Conservation (phyloP, 2,329 filamentous ascomycete genomes). For the Hypoxylon rubiginosum region DNA sequence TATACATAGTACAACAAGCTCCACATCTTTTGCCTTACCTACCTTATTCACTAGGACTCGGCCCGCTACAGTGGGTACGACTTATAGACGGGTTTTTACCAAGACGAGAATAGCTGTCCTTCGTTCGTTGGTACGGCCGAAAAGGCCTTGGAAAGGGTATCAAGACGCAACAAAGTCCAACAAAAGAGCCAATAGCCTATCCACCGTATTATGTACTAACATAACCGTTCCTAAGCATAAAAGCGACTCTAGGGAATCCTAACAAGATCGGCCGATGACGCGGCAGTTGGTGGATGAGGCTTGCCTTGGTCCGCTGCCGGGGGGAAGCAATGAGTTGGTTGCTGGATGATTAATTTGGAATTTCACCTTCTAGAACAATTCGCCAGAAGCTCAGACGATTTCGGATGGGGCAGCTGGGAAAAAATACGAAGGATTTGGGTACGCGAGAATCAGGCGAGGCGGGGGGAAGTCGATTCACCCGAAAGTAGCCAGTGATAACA, state of each 20-base stretch:
- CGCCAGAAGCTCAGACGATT: background rate
- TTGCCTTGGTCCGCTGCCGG: constrained; percentile 5
- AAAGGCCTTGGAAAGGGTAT: background rate
- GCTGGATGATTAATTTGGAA: background rate
- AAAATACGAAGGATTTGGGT: constrained; percentile 20
- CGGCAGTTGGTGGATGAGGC: constrained; percentile 5
- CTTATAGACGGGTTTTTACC: background rate
- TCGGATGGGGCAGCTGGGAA: constrained; percentile 24
- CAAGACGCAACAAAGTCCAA: background rate
- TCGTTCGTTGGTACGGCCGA: background rate
- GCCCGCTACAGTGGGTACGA: constrained; percentile 4
- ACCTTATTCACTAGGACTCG: background rate
- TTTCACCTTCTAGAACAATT: constrained; percentile 37
- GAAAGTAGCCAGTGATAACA: constrained; percentile 9
- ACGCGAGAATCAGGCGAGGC: background rate
- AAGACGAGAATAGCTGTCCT: background rate
- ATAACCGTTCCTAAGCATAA: background rate
- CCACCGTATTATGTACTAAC: background rate
- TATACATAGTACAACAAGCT: background rate
- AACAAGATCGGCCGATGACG: constrained; percentile 15
- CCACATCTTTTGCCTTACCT: background rate
- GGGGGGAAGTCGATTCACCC: constrained; percentile 16
- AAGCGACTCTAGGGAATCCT: background rate
- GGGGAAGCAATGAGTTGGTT: background rate
- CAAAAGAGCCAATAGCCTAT: background rate